phyloP scores from a whole-genome alignment of 1,139 yeast genomes.

The Taphrina communis region DNA sequence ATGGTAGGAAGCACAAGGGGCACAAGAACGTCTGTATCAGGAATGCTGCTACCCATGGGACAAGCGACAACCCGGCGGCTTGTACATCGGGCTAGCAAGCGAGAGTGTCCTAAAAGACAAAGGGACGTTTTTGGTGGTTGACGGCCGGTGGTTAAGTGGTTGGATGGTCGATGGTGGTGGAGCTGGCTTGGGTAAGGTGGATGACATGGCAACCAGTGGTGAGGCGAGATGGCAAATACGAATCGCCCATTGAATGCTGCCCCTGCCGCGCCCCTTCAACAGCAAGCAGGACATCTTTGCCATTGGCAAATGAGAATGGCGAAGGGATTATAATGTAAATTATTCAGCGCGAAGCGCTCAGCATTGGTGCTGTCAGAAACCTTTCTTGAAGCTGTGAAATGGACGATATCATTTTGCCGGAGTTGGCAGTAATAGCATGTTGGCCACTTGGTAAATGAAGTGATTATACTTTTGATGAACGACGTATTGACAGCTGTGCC shows the following conservation, averaged over 20 bases:
- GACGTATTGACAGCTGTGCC: no score
- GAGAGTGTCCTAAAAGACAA: slow-evolving; percentile 11
- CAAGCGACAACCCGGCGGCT: slow-evolving; percentile 19
- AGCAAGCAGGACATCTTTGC: neutral
- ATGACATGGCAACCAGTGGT: slow-evolving; percentile 16
- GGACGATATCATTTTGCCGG: neutral
- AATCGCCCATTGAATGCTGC: slow-evolving; percentile 1
- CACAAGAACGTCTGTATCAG: slow-evolving; percentile 11
- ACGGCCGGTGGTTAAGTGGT: slow-evolving; percentile 17
- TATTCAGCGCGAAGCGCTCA: no score
- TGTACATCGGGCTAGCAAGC: slow-evolving; percentile 16
- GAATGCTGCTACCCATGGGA: neutral
- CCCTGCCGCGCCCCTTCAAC: neutral
- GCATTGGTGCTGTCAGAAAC: no score
- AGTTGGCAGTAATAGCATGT: no score
- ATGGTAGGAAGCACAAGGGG: slow-evolving; percentile 11
- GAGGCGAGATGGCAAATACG: slow-evolving; percentile 16
- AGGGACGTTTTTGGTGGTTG: slow-evolving; percentile 9
- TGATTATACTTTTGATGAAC: no score
- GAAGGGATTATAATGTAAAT: neutral
- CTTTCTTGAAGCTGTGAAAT: no score
- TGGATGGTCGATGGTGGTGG: slow-evolving; percentile 10
- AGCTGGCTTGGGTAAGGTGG: slow-evolving; percentile 12
- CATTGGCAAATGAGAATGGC: neutral
- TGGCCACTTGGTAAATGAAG: no score